Base-by-base conservation (phyloP, 2,329 filamentous ascomycete genomes). In the Fusarium sarcochroum region DNA sequence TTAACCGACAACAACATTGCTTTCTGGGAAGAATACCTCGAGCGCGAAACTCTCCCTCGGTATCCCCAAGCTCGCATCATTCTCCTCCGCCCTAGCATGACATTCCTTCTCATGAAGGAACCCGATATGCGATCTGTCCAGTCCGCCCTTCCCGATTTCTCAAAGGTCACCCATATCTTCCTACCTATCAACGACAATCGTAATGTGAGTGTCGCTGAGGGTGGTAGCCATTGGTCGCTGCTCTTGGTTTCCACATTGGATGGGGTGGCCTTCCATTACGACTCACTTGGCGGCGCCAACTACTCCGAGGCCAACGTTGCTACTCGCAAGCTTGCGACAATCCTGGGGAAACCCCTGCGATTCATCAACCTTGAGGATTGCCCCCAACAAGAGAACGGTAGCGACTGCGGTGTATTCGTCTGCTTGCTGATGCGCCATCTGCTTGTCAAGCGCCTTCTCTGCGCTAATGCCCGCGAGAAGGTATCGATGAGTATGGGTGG, bases 21-120 rank as follows among this genome's bases (percentile, higher is more conserved):
- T 50, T 98, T 99, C 78, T 99, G 96, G 95, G 93, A 98, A 86
- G 95, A 98, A 86, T 97, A 89, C 78, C 89, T 99, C 69, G 96
- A 99, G 80, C 93, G 90, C 66, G 95, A 98, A 83, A 90, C 93
- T 64, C 90, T 99, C 27, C 84, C 85, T 30, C 88, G 89, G 72
- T 97, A 92, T 77, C 92, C 93, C 11, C 90, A 92, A 76, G 93
- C 93, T 20, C 89, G 93, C 68, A 97, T 99, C 77, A 86, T 95
- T 63, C 92, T 99, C 58, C 90, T 99, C 27, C 92, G 95, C 14
- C 96, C 96, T 1, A 93, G 91, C 75, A 97, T 98, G 92, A 91
- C 93, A 56, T 97, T 96, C 78, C 90, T 98, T 79, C 88, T 98
- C 66, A 92, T 96, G 84, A 91, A 93, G 77, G 92, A 87, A 17